A percentile compares a stretch with the other conserved stretches of the same genome.
These are phyloP conservation scores for Mycena rosella DNA, from an alignment of 768 basidiomycete genomes.

Conservation along the genomic window DNA sequence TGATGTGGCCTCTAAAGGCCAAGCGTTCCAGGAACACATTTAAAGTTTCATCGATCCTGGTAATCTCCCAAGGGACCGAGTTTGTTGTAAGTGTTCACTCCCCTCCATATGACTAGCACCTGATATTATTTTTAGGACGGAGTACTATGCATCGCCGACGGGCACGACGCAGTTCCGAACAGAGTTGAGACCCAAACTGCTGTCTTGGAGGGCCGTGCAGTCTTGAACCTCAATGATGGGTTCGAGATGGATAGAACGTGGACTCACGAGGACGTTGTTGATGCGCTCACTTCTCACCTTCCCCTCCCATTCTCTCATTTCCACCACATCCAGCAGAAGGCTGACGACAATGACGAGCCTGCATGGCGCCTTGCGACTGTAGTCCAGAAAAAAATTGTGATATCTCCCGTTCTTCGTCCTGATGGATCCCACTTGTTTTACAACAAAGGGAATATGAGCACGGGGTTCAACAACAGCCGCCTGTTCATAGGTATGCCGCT, in stretches of 20 bases:
- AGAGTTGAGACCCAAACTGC: background rate
- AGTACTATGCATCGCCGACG: background rate
- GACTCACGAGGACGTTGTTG: background rate
- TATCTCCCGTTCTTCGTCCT: background rate
- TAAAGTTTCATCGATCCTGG: background rate
- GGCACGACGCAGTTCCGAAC: background rate
- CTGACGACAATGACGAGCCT: background rate
- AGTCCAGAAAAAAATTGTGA: background rate
- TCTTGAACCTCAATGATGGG: background rate
- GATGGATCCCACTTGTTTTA: background rate
- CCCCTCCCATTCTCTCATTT: conserved; percentile 2
- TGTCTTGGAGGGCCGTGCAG: background rate
- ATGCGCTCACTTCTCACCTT: background rate
- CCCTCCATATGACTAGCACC: no score
- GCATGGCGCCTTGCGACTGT: conserved; percentile 3
- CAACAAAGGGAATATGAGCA: background rate
- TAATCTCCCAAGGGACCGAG: background rate
- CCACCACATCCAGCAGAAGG: background rate
- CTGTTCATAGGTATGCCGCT: conserved; percentile 22
- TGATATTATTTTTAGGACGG: no score
- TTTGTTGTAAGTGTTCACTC: background rate
- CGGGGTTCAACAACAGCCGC: background rate
- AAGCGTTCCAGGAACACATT: background rate
- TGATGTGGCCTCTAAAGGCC: background rate
- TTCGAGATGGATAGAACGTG: background rate